Conservation (phyloP, 164 flowering plant genomes). For the Malania oleifera region DNA sequence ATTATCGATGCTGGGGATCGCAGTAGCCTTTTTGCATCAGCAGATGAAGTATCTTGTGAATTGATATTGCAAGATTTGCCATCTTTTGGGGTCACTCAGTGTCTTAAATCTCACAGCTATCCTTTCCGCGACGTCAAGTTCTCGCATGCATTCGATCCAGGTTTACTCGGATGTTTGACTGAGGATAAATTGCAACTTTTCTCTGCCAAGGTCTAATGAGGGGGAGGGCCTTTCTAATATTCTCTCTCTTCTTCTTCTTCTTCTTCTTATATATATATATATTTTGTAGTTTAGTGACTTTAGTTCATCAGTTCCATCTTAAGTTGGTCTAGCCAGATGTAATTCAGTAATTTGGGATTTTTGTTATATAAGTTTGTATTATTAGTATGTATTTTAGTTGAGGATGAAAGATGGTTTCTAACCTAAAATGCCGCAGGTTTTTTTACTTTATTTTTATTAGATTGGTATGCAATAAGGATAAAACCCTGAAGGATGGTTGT, state of each 20-base stretch:
- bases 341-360: no score
- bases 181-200: conserved; percentile 63
- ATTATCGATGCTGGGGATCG: conserved; percentile 35
- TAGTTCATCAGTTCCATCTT: no score
- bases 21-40: conserved; percentile 50
- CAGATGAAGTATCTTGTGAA: conserved; percentile 46
- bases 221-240: conserved; percentile 21
- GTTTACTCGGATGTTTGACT: conserved; percentile 64
- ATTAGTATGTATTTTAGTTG: no score
- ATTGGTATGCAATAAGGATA: no score
- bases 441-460: no score
- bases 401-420: no score
- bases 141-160: conserved; percentile 15
- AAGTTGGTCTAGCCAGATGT: no score
- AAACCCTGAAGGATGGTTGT: no score
- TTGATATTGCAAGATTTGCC: conserved; percentile 61
- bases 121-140: conserved; percentile 69
- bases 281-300: no score
- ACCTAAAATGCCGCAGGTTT: not conserved
- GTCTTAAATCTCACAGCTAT: conserved; percentile 26
- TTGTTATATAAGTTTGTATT: no score
- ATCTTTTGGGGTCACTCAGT: conserved; percentile 37
- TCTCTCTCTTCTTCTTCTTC: no score
- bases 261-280: not conserved
- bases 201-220: conserved; percentile 20